phyloP scores from a whole-genome alignment of 75 land plant species.

The Pinus taeda region DNA sequence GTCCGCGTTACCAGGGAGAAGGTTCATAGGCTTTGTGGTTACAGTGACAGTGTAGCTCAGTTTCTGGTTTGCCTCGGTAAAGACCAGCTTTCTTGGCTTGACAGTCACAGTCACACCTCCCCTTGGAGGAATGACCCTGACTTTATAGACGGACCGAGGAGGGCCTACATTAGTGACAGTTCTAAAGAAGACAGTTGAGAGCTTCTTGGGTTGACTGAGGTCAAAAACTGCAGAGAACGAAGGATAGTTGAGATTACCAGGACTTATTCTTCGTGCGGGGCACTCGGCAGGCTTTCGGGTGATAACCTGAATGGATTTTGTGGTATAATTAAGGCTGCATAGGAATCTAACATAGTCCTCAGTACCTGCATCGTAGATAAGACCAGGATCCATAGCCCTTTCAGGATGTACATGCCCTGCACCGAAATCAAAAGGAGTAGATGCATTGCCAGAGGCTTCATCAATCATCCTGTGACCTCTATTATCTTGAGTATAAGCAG shows the following conservation, averaged over 20 bases:
- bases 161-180: conserved; percentile 85
- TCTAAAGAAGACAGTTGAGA: conserved; percentile 43
- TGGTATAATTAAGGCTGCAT: conserved; percentile 55
- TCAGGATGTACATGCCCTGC: conserved; percentile 66
- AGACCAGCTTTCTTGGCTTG: conserved; percentile 60
- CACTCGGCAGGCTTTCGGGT: conserved; percentile 37
- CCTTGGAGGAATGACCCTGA: conserved; percentile 26
- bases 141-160: conserved; percentile 44
- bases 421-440: conserved; percentile 69
- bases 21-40: conserved; percentile 18
- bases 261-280: conserved; percentile 24
- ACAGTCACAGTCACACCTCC: conserved; percentile 60
- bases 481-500: conserved; percentile 60
- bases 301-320: conserved; percentile 52
- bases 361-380: conserved; percentile 56
- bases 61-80: conserved; percentile 49
- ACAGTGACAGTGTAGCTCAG: conserved; percentile 54
- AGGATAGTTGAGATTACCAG: conserved; percentile 82
- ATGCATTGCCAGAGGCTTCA: conserved; percentile 35
- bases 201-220: background rate
- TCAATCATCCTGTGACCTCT: conserved; percentile 42
- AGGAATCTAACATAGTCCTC: conserved; percentile 69
- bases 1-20: conserved; percentile 40
- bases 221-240: conserved; percentile 65
- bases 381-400: conserved; percentile 73